phyloP scores from a whole-genome alignment of 129 eudicot genomes.

The Lactuca sativa region DNA sequence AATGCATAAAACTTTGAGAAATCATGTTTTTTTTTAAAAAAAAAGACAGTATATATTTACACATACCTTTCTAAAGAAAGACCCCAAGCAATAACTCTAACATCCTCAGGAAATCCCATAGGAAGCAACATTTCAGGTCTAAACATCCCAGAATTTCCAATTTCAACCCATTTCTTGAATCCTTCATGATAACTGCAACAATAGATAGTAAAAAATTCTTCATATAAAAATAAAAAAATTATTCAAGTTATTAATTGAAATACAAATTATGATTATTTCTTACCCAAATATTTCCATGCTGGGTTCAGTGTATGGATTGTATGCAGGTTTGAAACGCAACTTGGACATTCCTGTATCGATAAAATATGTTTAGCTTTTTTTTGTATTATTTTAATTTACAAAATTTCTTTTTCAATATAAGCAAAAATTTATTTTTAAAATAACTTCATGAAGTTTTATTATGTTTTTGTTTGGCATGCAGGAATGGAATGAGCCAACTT shows the following conservation, averaged over 20 bases:
- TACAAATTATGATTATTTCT: slow-evolving; percentile 8
- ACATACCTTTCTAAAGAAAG: slow-evolving; percentile 79
- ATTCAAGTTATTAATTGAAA: background rate
- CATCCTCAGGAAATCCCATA: slow-evolving; percentile 98
- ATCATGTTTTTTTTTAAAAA: background rate
- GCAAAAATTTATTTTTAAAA: too few species aligned
- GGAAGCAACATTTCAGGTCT: slow-evolving; percentile 99
- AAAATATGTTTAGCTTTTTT: too few species aligned
- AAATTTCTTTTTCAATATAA: too few species aligned
- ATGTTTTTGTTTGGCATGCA: too few species aligned
- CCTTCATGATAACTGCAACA: slow-evolving; percentile 91
- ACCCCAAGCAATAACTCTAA: slow-evolving; percentile 95
- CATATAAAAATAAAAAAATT: background rate
- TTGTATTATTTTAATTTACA: too few species aligned
- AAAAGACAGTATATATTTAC: background rate
- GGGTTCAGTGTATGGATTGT: slow-evolving; percentile 98
- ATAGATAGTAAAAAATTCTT: background rate
- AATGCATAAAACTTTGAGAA: background rate
- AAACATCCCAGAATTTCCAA: slow-evolving; percentile 98
- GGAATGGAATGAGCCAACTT: too few species aligned
- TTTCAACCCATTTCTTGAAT: slow-evolving; percentile 89
- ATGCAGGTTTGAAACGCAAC: slow-evolving; percentile 95
- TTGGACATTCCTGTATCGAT: slow-evolving; percentile 78
- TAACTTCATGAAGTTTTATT: too few species aligned
- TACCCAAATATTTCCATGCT: slow-evolving; percentile 99